Percentiles rank a stretch among this genome's conserved stretches.
Conservation (phyloP, 2,329 filamentous ascomycete species). For the Salinomyces thailandicus region DNA sequence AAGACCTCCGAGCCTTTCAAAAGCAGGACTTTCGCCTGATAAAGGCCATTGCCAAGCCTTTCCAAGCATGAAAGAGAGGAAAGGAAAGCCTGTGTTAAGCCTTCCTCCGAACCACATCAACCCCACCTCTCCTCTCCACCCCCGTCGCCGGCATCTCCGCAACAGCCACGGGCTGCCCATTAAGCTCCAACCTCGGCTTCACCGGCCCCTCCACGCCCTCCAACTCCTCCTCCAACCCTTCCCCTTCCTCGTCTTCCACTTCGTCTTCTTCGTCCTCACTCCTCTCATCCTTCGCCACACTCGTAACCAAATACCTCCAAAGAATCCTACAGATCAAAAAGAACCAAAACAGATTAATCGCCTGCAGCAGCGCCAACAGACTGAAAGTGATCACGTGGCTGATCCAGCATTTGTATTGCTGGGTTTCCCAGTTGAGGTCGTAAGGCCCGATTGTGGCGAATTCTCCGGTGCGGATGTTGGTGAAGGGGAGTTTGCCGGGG, state of each 20-base stretch:
- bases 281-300: constrained; percentile 56
- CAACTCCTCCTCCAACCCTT: background rate
- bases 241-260: constrained; percentile 18
- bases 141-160: background rate
- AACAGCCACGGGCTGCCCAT: constrained; percentile 1
- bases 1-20: too few species aligned
- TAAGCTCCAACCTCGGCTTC: constrained; percentile 1
- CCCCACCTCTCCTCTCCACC: constrained; percentile 1
- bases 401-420: constrained; percentile 67
- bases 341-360: constrained; percentile 72
- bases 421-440: constrained; percentile 62
- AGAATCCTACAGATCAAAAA: constrained; percentile 66
- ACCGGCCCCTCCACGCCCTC: background rate
- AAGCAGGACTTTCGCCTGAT: too few species aligned
- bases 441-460: constrained; percentile 65
- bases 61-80: too few species aligned
- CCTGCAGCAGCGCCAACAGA: constrained; percentile 58
- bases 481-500: constrained; percentile 7
- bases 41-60: too few species aligned
- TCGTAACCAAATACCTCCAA: constrained; percentile 55
- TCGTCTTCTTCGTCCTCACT: constrained; percentile 59
- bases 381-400: constrained; percentile 55
- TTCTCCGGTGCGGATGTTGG: constrained; percentile 29
- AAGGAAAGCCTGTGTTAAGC: too few species aligned
- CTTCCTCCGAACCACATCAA: constrained; percentile 2